These are phyloP conservation scores for Mercurialis annua DNA, from an alignment of 345 rosid species.

Conservation along the genomic window DNA sequence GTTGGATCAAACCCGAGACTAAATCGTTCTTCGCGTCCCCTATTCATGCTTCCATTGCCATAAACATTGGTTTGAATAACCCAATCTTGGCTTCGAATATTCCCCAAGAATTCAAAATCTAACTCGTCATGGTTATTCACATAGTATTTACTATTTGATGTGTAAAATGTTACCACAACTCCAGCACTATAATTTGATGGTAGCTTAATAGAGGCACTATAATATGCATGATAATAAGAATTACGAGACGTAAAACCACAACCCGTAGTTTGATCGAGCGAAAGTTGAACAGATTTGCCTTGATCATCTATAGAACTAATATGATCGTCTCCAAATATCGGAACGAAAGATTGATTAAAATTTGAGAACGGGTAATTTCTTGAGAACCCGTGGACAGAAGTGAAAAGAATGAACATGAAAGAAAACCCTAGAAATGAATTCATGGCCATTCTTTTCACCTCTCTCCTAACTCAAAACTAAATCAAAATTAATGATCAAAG, in stretches of 20 bases:
- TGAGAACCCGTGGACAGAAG: background rate
- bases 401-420: background rate
- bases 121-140: slow-evolving; percentile 13
- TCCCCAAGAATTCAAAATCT: slow-evolving; percentile 26
- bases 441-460: background rate
- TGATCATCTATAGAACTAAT: background rate
- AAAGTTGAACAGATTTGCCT: slow-evolving; percentile 13
- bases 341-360: background rate
- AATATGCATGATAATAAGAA: slow-evolving; percentile 1
- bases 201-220: slow-evolving; percentile 19
- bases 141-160: slow-evolving; percentile 15
- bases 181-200: slow-evolving; percentile 27
- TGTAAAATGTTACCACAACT: slow-evolving; percentile 20
- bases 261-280: slow-evolving; percentile 2
- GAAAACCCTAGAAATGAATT: background rate
- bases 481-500: too few species aligned
- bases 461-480: too few species aligned
- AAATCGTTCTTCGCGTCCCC: slow-evolving; percentile 21
- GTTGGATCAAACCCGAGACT: slow-evolving; percentile 24
- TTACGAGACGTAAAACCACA: slow-evolving; percentile 14
- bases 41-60: slow-evolving; percentile 19
- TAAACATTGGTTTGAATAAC: slow-evolving; percentile 22
- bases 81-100: slow-evolving; percentile 10
- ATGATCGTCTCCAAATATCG: slow-evolving; percentile 1
- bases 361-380: background rate